Evolutionary conservation across 1,139 yeast genomes (phyloP).

Genomic region (Sugiyamaella paludigena): DNA sequence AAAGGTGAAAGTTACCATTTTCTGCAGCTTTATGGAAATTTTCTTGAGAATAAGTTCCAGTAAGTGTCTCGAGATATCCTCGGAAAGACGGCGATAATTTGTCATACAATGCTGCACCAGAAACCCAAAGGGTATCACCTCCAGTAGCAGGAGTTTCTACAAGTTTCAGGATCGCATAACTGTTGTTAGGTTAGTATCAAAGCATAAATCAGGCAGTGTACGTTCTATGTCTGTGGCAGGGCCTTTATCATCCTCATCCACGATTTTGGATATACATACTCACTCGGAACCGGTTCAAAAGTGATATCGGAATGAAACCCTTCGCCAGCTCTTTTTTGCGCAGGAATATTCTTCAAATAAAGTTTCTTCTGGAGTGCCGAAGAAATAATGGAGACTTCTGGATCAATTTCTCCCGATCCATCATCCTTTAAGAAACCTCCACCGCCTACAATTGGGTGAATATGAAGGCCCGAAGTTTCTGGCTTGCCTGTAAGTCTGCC

Average conservation of each 20-base stretch:
- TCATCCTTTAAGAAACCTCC: slow-evolving; percentile 28
- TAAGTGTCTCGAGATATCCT: slow-evolving; percentile 41
- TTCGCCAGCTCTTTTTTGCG: slow-evolving; percentile 1
- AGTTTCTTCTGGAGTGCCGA: slow-evolving; percentile 26
- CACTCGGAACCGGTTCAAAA: slow-evolving; percentile 36
- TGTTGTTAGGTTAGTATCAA: slow-evolving; percentile 25
- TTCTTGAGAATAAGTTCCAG: slow-evolving; percentile 32
- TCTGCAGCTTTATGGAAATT: slow-evolving; percentile 34
- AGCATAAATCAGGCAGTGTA: too few relatives aligned
- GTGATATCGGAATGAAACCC: slow-evolving; percentile 50
- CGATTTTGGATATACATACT: neutral
- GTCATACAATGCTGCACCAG: slow-evolving; percentile 50
- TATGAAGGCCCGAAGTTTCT: slow-evolving; percentile 59
- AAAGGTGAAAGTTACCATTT: slow-evolving; percentile 34
- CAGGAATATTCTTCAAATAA: slow-evolving; percentile 15
- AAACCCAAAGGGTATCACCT: slow-evolving; percentile 48
- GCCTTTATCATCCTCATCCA: too few relatives aligned
- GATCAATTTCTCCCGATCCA: slow-evolving; percentile 17
- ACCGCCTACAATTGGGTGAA: slow-evolving; percentile 33
- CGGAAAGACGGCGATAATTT: slow-evolving; percentile 45
- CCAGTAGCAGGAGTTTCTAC: slow-evolving; percentile 45
- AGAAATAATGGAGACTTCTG: slow-evolving; percentile 28
- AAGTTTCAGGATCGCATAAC: slow-evolving; percentile 44
- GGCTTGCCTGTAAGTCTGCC: slow-evolving; percentile 69
- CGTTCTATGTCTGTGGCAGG: too few relatives aligned